Base-by-base conservation (phyloP, 257 asterid genomes). In the Jacaranda mimosifolia region DNA sequence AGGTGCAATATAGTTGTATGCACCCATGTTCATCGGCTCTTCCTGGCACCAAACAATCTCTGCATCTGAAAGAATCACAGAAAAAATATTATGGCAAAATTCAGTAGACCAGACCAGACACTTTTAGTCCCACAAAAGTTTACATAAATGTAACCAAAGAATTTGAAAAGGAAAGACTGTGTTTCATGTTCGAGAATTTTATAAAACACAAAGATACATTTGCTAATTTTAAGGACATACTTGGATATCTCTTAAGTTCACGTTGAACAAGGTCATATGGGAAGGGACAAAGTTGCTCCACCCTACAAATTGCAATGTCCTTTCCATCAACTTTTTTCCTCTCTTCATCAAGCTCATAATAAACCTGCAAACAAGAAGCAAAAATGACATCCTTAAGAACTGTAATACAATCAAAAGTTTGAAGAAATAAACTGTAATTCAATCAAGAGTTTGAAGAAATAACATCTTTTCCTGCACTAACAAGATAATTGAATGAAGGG, bases 21-120 rank as follows among this genome's bases (percentile, higher is more conserved):
- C 98, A 48, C 98, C 98, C 98, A 94, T 94, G 89, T 94, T 92
- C 97, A 94, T 89, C 42, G 95, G 96, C 89, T 94, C 97, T 86
- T 94, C 98, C 79, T 94, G 98, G 77, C 98, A 92, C 98, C 97
- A 94, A 19, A 90, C 98, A 1, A 94, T 76, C 91, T 94, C 98
- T 0, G 98, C 97, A 71, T 92, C 98, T 94, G 93, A 77, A 83
- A 83, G 36, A 68, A 86, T 75, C 70, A 58, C 42, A 58, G 6
- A 40, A 17, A 68, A 26, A 26, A 26, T 26, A 26, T 26, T 26
- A 26, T 8, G 15, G 65, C 76, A 75, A 3, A 58, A 58, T 49
- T 68, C 26, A 43, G 57, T 18, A 7, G 9, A 48, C 14, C 5
- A 38, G 19, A 51, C 68, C 5, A 38, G 19, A 51, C 68, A 19